Percentiles rank a stretch among this genome's conserved stretches.
These are phyloP conservation scores for Fusarium chaquense DNA, from an alignment of 2,329 filamentous ascomycete genomes.

Conservation along the genomic window DNA sequence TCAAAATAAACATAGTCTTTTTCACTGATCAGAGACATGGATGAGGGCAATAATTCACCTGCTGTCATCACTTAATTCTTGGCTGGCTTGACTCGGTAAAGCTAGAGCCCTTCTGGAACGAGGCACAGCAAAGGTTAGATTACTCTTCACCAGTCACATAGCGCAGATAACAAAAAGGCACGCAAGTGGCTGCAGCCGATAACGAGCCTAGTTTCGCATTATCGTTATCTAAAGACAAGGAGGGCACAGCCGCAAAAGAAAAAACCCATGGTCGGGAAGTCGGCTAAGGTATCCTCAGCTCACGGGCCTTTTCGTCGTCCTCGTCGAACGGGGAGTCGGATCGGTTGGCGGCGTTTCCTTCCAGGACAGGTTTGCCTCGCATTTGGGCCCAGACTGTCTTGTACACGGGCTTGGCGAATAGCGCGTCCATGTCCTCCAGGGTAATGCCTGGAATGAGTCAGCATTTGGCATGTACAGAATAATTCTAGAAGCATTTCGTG, in stretches of 20 bases:
- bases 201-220: constrained; percentile 11
- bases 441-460: constrained; percentile 51
- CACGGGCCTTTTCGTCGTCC: constrained; percentile 34
- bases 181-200: constrained; percentile 22
- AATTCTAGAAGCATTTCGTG: background rate
- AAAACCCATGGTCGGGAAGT: constrained; percentile 4
- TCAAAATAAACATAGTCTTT: constrained; percentile 14
- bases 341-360: constrained; percentile 30
- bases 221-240: constrained; percentile 17
- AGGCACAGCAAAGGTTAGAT: constrained; percentile 15
- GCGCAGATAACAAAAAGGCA: background rate
- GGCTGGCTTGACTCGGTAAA: background rate
- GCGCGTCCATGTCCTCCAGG: constrained; percentile 61
- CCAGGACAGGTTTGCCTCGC: constrained; percentile 33
- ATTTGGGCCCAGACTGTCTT: constrained; percentile 51
- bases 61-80: constrained; percentile 27
- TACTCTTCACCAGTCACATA: constrained; percentile 19
- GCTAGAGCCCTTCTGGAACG: constrained; percentile 27
- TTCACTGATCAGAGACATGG: constrained; percentile 8
- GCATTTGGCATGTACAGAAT: background rate
- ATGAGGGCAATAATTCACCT: background rate
- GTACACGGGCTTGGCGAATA: constrained; percentile 49
- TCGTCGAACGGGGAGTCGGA: constrained; percentile 41
- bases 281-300: constrained; percentile 40
- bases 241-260: constrained; percentile 13